Percentiles rank a stretch among this genome's conserved stretches.
phyloP scores from a whole-genome alignment of 2,329 filamentous ascomycete species.

The Fusarium oligoseptatum region DNA sequence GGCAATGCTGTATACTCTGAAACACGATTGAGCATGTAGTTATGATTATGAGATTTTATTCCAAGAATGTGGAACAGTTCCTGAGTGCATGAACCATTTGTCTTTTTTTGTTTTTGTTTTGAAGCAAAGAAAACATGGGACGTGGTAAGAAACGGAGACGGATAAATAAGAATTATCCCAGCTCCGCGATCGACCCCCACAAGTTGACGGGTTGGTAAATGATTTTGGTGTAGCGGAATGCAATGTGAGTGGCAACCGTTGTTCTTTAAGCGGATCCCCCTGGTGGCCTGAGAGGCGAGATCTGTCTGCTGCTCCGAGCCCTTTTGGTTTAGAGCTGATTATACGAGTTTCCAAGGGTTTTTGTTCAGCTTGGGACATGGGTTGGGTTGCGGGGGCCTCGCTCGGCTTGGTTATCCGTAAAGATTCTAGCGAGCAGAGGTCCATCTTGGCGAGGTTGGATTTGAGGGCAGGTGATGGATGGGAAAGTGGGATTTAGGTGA shows the following conservation, averaged over 20 bases:
- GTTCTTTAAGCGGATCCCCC: background rate
- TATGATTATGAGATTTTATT: constrained; percentile 4
- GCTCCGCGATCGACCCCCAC: constrained; percentile 1
- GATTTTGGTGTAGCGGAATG: constrained; percentile 1
- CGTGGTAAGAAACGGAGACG: background rate
- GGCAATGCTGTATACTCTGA: background rate
- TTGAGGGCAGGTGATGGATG: background rate
- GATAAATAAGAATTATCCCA: background rate
- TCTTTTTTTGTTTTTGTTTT: background rate
- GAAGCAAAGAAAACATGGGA: background rate
- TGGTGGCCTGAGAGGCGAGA: background rate
- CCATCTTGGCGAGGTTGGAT: background rate
- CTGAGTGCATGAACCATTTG: background rate
- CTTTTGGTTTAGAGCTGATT: background rate
- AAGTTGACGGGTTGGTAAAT: background rate
- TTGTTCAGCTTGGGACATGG: background rate
- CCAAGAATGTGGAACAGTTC: background rate
- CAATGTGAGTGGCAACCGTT: background rate
- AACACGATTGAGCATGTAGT: constrained; percentile 5
- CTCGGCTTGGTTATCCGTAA: background rate
- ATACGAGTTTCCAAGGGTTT: background rate
- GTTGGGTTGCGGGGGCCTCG: background rate
- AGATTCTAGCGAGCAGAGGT: background rate
- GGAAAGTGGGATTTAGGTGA: background rate
- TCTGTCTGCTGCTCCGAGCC: constrained; percentile 1